Conservation (phyloP, 2,329 filamentous ascomycete genomes). For the Chaetomiaceae sp. region DNA sequence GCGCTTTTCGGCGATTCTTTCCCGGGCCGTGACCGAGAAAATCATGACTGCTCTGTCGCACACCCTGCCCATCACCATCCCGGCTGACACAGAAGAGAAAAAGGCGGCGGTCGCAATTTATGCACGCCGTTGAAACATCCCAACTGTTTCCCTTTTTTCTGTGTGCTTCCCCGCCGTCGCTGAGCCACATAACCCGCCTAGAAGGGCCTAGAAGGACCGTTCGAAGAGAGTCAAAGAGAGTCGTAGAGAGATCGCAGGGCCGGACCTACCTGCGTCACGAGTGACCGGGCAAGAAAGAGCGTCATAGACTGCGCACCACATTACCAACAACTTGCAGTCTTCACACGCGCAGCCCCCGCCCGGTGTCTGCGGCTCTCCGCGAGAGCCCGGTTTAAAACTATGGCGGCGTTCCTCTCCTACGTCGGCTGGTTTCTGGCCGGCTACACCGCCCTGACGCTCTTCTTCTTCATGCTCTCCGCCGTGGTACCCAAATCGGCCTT, state of each 20-base stretch:
- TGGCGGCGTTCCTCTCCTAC: constrained; percentile 37
- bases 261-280: too few relatives aligned
- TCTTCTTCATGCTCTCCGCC: constrained; percentile 60
- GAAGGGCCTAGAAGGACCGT: too few relatives aligned
- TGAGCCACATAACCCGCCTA: too few relatives aligned
- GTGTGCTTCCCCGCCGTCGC: background rate
- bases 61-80: background rate
- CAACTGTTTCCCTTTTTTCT: background rate
- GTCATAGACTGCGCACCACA: too few relatives aligned
- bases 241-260: background rate
- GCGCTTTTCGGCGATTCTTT: background rate
- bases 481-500: constrained; percentile 59
- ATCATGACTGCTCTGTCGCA: constrained; percentile 3
- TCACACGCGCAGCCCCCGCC: too few relatives aligned
- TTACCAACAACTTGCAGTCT: too few relatives aligned
- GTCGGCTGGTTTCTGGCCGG: constrained; percentile 46
- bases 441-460: constrained; percentile 48
- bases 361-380: background rate
- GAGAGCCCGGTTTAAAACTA: constrained; percentile 22
- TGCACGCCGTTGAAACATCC: background rate
- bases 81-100: background rate
- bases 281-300: too few relatives aligned
- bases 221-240: too few relatives aligned
- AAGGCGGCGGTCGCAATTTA: background rate
- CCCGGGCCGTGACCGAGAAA: background rate